Evolutionary conservation across 495 filamentous ascomycete genomes (phyloP).

Genomic region (Trichoderma parareesei): DNA sequence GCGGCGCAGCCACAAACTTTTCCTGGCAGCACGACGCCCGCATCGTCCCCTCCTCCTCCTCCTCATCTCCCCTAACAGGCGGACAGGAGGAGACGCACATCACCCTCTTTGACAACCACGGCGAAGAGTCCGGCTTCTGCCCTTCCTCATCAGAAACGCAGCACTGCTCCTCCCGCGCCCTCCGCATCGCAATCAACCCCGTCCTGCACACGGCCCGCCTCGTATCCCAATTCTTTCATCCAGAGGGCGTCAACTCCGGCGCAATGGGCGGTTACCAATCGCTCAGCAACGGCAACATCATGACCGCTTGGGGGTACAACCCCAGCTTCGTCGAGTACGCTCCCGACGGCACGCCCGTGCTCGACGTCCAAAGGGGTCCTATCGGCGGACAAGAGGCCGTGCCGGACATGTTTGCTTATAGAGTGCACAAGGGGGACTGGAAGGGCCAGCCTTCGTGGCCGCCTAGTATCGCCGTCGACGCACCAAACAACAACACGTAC

Average conservation of each 20-base stretch:
- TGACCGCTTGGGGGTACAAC: conserved; percentile 42
- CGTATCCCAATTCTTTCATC: conserved; percentile 18
- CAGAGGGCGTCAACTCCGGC: conserved; percentile 16
- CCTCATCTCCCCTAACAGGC: too few relatives aligned
- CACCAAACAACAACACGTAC: conserved; percentile 8
- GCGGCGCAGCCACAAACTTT: conserved; percentile 37
- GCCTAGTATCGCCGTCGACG: conserved; percentile 15
- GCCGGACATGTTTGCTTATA: conserved; percentile 13
- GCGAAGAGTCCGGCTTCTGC: conserved; percentile 12
- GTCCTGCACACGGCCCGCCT: conserved; percentile 24
- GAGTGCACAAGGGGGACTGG: conserved; percentile 24
- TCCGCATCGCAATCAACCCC: conserved; percentile 37
- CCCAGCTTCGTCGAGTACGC: conserved; percentile 42
- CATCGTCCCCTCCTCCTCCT: conserved; percentile 19
- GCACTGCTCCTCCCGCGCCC: conserved; percentile 24
- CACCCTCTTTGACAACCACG: conserved; percentile 32
- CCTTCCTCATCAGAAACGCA: conserved; percentile 3
- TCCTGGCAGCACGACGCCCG: conserved; percentile 49
- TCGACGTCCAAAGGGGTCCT: conserved; percentile 19
- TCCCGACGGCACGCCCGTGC: conserved; percentile 18
- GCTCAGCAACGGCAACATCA: conserved; percentile 35
- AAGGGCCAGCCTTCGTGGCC: conserved; percentile 15
- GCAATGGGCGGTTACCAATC: conserved; percentile 42
- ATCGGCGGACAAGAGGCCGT: conserved; percentile 7
- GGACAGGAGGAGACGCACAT: conserved; percentile 15